Evolutionary conservation across 257 asterid genomes (phyloP).

Genomic region (Thymus mandschuricus): DNA sequence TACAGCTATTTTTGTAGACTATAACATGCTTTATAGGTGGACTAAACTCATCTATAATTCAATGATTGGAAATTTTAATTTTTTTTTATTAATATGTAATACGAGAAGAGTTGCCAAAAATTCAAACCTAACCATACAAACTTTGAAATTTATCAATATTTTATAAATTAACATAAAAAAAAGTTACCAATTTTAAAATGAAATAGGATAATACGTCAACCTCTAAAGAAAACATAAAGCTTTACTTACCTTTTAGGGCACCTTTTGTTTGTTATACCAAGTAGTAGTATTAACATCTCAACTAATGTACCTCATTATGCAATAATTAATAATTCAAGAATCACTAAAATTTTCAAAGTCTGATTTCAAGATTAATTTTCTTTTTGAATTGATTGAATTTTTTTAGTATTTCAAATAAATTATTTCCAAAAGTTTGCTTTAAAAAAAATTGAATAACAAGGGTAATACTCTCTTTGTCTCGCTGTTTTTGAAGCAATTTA

Average conservation of each 20-base stretch:
- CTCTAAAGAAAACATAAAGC: not conserved
- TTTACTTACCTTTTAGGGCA: slow-evolving; percentile 32
- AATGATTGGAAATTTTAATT: not conserved
- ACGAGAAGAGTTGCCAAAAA: not conserved
- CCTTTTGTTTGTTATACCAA: slow-evolving; percentile 23
- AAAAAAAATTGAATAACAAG: not conserved
- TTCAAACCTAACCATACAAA: slow-evolving; percentile 15
- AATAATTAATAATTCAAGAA: not conserved
- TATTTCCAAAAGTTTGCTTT: not conserved
- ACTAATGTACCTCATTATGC: not conserved
- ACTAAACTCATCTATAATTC: not conserved
- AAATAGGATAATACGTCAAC: slow-evolving; percentile 12
- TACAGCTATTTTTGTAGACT: not conserved
- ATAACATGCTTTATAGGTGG: not conserved
- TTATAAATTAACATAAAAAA: not conserved
- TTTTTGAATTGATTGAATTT: no score
- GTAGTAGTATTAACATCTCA: slow-evolving; percentile 16
- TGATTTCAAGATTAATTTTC: no score
- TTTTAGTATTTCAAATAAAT: not conserved
- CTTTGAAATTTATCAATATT: not conserved
- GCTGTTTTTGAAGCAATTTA: no score
- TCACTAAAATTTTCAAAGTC: no score
- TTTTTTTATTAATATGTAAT: not conserved
- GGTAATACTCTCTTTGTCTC: not conserved
- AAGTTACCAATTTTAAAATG: not conserved